These are phyloP conservation scores for Hyphopichia burtonii DNA, from an alignment of 1,139 yeast genomes.

Conservation along the genomic window DNA sequence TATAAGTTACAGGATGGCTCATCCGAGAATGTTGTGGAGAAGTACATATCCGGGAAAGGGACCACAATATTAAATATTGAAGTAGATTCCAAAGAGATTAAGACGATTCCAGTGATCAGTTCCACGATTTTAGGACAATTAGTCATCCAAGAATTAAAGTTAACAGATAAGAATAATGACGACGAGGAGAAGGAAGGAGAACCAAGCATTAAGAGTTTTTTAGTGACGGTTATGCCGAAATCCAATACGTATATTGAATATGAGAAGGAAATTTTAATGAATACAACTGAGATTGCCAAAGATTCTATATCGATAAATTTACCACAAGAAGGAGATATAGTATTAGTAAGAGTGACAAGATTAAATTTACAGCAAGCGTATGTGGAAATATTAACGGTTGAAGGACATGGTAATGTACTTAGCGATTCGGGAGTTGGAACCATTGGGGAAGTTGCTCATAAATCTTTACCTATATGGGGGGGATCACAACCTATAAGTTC, in stretches of 20 bases:
- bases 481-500: constrained; percentile 49
- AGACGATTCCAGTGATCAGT: constrained; percentile 49
- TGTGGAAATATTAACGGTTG: constrained; percentile 82
- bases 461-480: constrained; percentile 47
- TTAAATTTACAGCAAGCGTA: constrained; percentile 69
- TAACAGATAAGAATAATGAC: constrained; percentile 17
- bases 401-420: constrained; percentile 56
- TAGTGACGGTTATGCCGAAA: constrained; percentile 32
- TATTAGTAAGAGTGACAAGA: constrained; percentile 71
- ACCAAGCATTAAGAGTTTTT: constrained; percentile 14
- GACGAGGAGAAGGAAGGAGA: constrained; percentile 14
- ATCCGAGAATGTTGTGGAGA: constrained; percentile 14
- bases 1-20: constrained; percentile 23
- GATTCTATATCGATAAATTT: constrained; percentile 44
- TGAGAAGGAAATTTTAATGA: constrained; percentile 17
- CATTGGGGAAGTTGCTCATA: constrained; percentile 50
- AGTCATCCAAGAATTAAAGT: constrained; percentile 22
- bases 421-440: constrained; percentile 69
- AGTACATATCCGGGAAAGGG: constrained; percentile 39
- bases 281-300: background rate
- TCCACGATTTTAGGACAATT: constrained; percentile 71
- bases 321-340: constrained; percentile 85
- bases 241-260: constrained; percentile 33
- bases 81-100: constrained; percentile 13
- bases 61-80: constrained; percentile 33